A percentile compares a stretch with the other conserved stretches of the same genome.
phyloP scores from a whole-genome alignment of 2,329 filamentous ascomycete species.

The Arthrobotrys entomopaga region DNA sequence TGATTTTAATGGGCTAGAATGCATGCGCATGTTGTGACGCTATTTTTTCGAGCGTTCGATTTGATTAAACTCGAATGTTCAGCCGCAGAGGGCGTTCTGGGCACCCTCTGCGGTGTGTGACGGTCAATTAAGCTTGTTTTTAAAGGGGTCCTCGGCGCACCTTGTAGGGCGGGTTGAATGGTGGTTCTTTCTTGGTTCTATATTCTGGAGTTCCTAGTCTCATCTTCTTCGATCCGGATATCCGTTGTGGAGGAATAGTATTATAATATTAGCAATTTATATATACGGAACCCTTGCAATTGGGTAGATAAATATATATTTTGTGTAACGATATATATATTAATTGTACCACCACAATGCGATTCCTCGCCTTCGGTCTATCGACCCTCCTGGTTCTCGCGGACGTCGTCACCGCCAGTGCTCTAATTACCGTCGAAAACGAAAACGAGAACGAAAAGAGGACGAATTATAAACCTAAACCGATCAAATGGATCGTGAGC shows the following conservation, averaged over 20 bases:
- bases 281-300: neutral
- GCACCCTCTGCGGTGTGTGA: neutral
- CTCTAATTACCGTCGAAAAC: neutral
- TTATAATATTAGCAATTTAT: too few species aligned
- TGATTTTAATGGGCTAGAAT: neutral
- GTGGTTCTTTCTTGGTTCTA: neutral
- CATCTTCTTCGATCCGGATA: neutral
- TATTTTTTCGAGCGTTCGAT: neutral
- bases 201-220: neutral
- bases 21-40: neutral
- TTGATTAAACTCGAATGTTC: conserved; percentile 6
- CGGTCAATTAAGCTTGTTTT: neutral
- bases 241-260: neutral
- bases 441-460: conserved; percentile 15
- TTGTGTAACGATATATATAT: too few species aligned
- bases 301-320: too few species aligned
- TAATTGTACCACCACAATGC: conserved; percentile 17
- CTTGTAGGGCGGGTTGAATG: neutral
- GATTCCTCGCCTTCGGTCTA: conserved; percentile 3
- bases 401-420: neutral
- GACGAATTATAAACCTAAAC: neutral
- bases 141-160: neutral
- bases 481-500: conserved; percentile 12
- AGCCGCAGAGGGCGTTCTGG: neutral
- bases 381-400: conserved; percentile 1